Base-by-base conservation (phyloP, 345 rosid species). In the Salix brachista region DNA sequence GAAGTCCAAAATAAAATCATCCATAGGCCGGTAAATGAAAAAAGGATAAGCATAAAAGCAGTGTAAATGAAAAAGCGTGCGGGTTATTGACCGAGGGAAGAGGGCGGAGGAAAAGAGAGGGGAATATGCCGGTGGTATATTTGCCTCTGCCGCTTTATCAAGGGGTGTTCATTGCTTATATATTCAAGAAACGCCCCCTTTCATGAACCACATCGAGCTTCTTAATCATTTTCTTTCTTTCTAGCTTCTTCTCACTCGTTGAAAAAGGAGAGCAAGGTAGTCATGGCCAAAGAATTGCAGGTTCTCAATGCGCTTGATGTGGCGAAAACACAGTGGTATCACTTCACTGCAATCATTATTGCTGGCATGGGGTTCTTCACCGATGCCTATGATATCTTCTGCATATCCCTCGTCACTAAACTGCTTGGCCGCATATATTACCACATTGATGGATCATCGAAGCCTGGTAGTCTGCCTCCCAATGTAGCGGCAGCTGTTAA, bases 311-410 rank as follows among this genome's bases (percentile, higher is more conserved):
- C 56, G 17, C 92, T 92, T 30, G 94, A 92, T 77, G 85, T 77
- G 0, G 97, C 97, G 0, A 90, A 92, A 84, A 91, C 94, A 69
- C 94, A 90, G 76, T 89, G 92, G 91, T 91, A 91, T 74, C 97
- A 91, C 79, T 92, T 92, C 87, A 90, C 94, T 0, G 92, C 97
- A 2, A 89, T 92, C 61, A 78, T 92, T 16, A 89, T 90, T 18
- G 94, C 97, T 37, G 94, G 97, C 66, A 92, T 92, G 94, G 97
- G 94, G 2, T 92, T 92, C 75, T 90, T 92, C 88, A 90, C 97
- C 7, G 97, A 91, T 73, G 94, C 97, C 12, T 90, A 91, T 70
- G 94, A 91, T 69, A 91, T 91, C 28, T 91, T 91, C 77, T 91
- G 97, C 83, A 88, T 91, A 77, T 90, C 92, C n/a, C 90, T 90